These are phyloP conservation scores for Hypericum androsaemum DNA, from an alignment of 345 rosid genomes.

Conservation along the genomic window DNA sequence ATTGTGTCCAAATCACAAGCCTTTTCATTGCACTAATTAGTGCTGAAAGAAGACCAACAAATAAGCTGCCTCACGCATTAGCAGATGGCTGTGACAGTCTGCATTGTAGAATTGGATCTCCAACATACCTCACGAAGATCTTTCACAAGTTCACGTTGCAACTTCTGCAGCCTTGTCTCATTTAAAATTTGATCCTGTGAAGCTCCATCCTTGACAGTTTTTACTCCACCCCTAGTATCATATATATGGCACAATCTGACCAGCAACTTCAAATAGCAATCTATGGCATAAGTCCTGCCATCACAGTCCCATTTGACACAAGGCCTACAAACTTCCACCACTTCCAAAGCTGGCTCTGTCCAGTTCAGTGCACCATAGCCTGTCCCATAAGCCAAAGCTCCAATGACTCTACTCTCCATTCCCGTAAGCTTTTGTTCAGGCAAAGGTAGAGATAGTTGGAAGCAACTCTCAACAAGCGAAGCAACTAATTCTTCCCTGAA, in stretches of 20 bases:
- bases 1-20: neutral
- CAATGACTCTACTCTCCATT: conserved; percentile 98
- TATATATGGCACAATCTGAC: conserved; percentile 91
- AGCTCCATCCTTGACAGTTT: conserved; percentile 95
- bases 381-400: conserved; percentile 98
- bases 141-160: conserved; percentile 86
- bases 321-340: conserved; percentile 95
- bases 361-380: conserved; percentile 98
- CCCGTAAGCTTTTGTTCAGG: conserved; percentile 87
- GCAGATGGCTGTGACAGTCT: neutral
- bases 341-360: conserved; percentile 97
- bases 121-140: conserved; percentile 71
- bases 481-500: conserved; percentile 97
- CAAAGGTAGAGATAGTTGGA: conserved; percentile 92
- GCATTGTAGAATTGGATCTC: neutral
- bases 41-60: too few species aligned
- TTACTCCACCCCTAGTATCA: conserved; percentile 95
- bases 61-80: too few species aligned
- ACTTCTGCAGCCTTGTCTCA: conserved; percentile 83
- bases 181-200: conserved; percentile 93
- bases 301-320: conserved; percentile 99
- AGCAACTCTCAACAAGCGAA: conserved; percentile 94
- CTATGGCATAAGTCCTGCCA: conserved; percentile 92
- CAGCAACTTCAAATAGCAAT: conserved; percentile 89
- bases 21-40: neutral